Evolutionary conservation across 768 basidiomycete genomes (phyloP), one percentile per base, ranked within the genome.

Genomic region (Trametes cinnabarina): DNA sequence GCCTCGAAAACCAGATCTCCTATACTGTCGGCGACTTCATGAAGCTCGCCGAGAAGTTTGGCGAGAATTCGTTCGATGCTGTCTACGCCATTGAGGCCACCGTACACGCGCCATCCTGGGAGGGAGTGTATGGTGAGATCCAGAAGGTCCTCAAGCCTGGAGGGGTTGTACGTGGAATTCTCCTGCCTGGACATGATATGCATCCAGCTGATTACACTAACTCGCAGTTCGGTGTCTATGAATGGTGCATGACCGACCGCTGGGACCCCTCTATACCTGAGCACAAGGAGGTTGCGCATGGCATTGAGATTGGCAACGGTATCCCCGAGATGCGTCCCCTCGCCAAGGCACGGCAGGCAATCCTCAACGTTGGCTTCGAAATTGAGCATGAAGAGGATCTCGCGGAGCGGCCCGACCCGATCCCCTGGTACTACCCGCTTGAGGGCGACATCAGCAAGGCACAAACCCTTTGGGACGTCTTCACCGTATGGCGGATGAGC

Each of bases 61-160:
- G 95, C 34, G 88, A 92, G 72, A 86, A 88, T 68, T 86, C 82
- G 51, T 98, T 98, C 67, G 97, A 99, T 77, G 97, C 97, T 51
- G 93, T 94, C 30, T 96, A 97, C 69, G 94, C 95, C 46, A 98
- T 99, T 63, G 97, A 99, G 78, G 96, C 97, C 1, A 99, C 97
- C 25, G 89, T 90, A 34, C 97, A 99, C 68, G 94, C 97, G 1
- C 97, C 97, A 1, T 85, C 87, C 23, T 98, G 90, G 82, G 95
- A 97, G 69, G 94, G 94, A 51, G 90, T 98, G 19, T 99, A 98
- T 68, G 84, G 88, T 44, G 86, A 98, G 74, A 97, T 98, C 69
- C 82, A 83, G 72, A 92, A 89, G 75, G 90, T 97, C 26, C 80
- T 98, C 66, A 98, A 98, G 77, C 96, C 96, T 0, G 96, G 95